These are phyloP conservation scores for rapeseed (Brassica napus) DNA, from an alignment of 345 rosid species.

Conservation along the genomic window DNA sequence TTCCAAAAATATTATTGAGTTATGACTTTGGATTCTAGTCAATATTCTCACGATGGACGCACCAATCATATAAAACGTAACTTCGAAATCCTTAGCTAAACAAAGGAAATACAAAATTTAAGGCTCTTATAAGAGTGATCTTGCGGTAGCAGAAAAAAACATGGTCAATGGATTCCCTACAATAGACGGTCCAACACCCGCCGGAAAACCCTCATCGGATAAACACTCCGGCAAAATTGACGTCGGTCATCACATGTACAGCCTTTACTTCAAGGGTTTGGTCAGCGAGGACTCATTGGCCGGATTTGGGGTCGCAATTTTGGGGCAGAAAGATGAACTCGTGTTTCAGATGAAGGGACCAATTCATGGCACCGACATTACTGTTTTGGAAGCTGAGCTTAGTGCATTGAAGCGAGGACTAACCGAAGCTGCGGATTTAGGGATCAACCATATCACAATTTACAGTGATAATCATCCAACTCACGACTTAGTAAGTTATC, in stretches of 20 bases:
- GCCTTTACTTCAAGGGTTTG: conserved; percentile 10
- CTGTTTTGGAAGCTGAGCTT: conserved; percentile 18
- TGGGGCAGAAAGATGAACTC: conserved; percentile 27
- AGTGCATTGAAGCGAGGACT: conserved; percentile 8
- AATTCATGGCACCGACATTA: conserved; percentile 7
- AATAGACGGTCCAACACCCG: neutral
- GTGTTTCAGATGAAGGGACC: conserved; percentile 46
- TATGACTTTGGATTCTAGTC: neutral
- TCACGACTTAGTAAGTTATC: neutral
- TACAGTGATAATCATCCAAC: conserved; percentile 1
- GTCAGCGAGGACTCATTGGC: neutral
- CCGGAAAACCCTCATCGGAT: neutral
- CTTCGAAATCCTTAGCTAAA: neutral
- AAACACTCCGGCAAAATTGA: neutral
- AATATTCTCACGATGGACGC: neutral
- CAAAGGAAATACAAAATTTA: neutral
- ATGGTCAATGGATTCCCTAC: neutral
- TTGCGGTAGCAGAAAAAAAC: neutral
- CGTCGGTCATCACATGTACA: neutral
- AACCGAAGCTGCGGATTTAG: neutral
- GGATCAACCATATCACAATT: conserved; percentile 16
- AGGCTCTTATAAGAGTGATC: no score
- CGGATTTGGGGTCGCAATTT: neutral
- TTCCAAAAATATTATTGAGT: neutral
- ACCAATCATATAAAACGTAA: neutral